Conservation (phyloP, 352 stramenopile species). For the Globisporangium cederbergense region DNA sequence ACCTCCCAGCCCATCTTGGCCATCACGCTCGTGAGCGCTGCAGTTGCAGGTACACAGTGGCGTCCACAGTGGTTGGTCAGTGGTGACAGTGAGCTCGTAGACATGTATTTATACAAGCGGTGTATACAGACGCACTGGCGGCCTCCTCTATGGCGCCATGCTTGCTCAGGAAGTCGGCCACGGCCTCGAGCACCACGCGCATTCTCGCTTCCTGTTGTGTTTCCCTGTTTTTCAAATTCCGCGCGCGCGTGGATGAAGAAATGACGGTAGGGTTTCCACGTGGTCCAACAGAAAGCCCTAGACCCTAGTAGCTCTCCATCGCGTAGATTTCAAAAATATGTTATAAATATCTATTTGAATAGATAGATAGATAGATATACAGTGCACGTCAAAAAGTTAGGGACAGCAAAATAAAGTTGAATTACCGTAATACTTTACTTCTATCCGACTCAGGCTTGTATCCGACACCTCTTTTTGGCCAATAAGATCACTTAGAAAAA, state of each 20-base stretch:
- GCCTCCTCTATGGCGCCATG: constrained; percentile 40
- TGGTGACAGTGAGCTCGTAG: neutral
- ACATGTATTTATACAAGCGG: neutral
- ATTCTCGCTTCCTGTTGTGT: constrained; percentile 18
- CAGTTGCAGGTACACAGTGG: neutral
- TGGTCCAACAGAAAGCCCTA: neutral
- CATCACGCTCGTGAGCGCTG: constrained; percentile 43
- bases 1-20: constrained; percentile 41
- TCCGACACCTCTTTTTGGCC: no score
- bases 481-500: no score
- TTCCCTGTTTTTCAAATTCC: neutral
- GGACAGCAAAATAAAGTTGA: no score
- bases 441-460: no score
- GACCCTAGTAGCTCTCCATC: no score
- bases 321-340: no score
- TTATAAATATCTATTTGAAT: no score
- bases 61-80: neutral
- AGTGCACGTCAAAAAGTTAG: no score
- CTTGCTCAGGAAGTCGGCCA: constrained; percentile 50
- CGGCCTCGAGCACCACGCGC: constrained; percentile 36
- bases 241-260: neutral
- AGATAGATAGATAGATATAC: no score
- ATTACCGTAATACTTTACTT: no score
- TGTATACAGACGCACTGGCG: constrained; percentile 23
- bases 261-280: neutral